phyloP scores from a whole-genome alignment of 192 early-diverging fungal genomes.

The Paraglomus occultum region DNA sequence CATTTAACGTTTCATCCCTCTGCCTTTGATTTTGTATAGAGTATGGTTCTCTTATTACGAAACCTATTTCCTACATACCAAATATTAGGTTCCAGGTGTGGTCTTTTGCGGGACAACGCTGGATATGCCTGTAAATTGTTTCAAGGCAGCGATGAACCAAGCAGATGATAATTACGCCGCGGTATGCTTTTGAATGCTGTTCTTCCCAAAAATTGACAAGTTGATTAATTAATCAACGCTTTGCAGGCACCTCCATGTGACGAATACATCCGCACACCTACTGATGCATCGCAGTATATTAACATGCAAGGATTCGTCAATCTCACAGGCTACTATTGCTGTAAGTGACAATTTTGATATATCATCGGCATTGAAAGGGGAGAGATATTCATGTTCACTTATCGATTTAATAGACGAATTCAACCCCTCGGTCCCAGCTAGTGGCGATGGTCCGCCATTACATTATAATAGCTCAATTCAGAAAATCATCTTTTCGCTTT shows the following conservation, averaged over 20 bases:
- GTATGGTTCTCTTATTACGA: not conserved
- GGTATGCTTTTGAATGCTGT: not conserved
- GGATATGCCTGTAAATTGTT: not conserved
- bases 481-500: conserved; percentile 20
- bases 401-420: conserved; percentile 11
- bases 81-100: conserved; percentile 19
- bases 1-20: not conserved
- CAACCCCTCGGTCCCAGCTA: not conserved
- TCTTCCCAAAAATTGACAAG: not conserved
- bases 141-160: conserved; percentile 7
- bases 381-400: not conserved
- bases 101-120: not conserved
- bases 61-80: not conserved
- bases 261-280: not conserved
- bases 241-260: conserved; percentile 10
- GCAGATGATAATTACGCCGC: conserved; percentile 18
- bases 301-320: conserved; percentile 20
- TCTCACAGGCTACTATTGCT: conserved; percentile 6
- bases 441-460: not conserved
- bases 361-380: not conserved
- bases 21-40: not conserved
- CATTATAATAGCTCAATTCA: conserved; percentile 20
- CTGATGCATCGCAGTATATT: conserved; percentile 10
- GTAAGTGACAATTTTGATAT: not conserved
- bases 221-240: not conserved